A percentile compares a stretch with the other conserved stretches of the same genome.
These are phyloP conservation scores for Apiospora pterosperma DNA, from an alignment of 2,329 filamentous ascomycete genomes.

Conservation along the genomic window DNA sequence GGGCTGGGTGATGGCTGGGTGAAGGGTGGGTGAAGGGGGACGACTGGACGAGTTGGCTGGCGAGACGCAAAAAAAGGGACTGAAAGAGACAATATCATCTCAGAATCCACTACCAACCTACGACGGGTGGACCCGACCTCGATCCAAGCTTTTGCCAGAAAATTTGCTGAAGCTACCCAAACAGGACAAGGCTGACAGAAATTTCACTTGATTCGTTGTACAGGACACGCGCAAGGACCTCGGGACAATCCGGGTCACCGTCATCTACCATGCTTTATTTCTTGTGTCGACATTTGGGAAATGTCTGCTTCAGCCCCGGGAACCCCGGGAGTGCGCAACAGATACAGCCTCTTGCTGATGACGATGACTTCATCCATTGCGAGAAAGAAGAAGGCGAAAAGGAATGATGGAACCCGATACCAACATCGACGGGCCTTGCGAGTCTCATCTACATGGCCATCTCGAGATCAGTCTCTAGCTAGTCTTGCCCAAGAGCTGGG, in stretches of 20 bases:
- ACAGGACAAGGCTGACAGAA: constrained; percentile 28
- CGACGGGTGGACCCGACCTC: constrained; percentile 15
- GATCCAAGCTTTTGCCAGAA: constrained; percentile 22
- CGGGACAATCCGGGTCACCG: neutral
- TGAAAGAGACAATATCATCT: constrained; percentile 4
- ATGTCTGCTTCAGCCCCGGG: neutral
- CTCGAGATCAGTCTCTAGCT: neutral
- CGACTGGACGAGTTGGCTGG: constrained; percentile 6
- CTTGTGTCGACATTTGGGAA: neutral
- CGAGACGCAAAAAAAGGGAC: neutral
- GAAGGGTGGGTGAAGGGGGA: neutral
- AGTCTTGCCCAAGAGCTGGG: neutral
- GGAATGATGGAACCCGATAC: no score
- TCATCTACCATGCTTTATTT: neutral
- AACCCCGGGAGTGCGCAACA: neutral
- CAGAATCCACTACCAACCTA: constrained; percentile 2
- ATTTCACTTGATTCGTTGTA: neutral
- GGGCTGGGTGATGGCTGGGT: neutral
- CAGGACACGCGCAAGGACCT: neutral
- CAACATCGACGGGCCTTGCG: neutral
- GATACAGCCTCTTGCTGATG: neutral
- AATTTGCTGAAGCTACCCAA: constrained; percentile 27
- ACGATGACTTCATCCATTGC: neutral
- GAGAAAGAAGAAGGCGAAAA: neutral
- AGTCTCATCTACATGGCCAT: neutral